Evolutionary conservation across 192 early-diverging fungal genomes (phyloP).

Genomic region (Rhizophagus sp.): DNA sequence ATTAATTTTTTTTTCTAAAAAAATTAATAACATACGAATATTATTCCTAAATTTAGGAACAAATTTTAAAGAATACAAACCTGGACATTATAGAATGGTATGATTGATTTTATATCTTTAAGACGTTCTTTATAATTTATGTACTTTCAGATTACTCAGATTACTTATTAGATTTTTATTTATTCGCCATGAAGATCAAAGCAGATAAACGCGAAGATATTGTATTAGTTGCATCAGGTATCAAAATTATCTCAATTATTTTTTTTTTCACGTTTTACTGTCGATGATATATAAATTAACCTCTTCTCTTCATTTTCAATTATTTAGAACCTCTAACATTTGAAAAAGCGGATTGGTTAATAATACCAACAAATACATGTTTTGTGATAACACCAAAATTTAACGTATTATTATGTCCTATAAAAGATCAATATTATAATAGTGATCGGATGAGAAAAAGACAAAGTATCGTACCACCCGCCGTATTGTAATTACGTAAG

Average conservation of each 20-base stretch:
- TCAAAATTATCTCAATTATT: not conserved
- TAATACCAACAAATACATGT: slow-evolving; percentile 73
- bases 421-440: slow-evolving; percentile 66
- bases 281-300: not conserved
- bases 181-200: slow-evolving; percentile 35
- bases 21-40: not conserved
- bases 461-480: not conserved
- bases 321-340: slow-evolving; percentile 73
- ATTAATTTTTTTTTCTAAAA: not conserved
- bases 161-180: not conserved
- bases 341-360: slow-evolving; percentile 79
- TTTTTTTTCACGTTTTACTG: not conserved
- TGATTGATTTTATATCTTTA: not conserved
- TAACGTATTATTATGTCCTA: slow-evolving; percentile 74
- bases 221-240: slow-evolving; percentile 67
- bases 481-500: too few relatives aligned
- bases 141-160: not conserved
- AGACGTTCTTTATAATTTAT: too few relatives aligned
- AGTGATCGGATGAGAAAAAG: not conserved
- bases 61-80: slow-evolving; percentile 63
- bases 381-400: slow-evolving; percentile 75
- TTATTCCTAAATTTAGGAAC: slow-evolving; percentile 44
- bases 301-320: not conserved
- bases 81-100: slow-evolving; percentile 71
- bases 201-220: slow-evolving; percentile 76